Conservation (phyloP, 768 basidiomycete genomes). For the Pleurotus tuoliensis region DNA sequence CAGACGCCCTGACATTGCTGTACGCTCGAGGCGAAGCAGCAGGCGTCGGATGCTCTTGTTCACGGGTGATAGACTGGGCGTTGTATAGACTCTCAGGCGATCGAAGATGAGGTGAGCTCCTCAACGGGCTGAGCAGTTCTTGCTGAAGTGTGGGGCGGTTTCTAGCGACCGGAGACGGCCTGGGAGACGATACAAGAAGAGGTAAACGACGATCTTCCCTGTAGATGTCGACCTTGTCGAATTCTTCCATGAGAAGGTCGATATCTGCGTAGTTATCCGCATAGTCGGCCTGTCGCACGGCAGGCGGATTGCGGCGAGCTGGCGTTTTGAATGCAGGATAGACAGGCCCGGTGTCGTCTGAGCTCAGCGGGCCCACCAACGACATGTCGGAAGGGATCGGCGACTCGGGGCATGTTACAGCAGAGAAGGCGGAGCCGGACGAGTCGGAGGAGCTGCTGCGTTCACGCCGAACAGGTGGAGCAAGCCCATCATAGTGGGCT, state of each 20-base stretch:
- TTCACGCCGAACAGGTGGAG: neutral
- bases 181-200: neutral
- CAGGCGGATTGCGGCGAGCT: too few species aligned
- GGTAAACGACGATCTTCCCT: neutral
- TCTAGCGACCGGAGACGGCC: neutral
- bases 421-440: neutral
- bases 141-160: neutral
- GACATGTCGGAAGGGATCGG: neutral
- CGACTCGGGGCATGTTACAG: conserved; percentile 4
- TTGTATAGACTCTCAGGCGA: too few species aligned
- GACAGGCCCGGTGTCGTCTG: neutral
- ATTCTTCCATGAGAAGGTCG: neutral
- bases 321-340: neutral
- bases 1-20: too few species aligned
- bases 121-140: neutral
- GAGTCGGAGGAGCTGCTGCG: conserved; percentile 1
- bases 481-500: neutral
- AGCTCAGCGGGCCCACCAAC: neutral
- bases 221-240: neutral
- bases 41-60: neutral
- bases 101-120: too few species aligned
- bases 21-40: too few species aligned
- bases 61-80: neutral
- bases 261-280: neutral
- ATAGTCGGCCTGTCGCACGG: too few species aligned